phyloP scores from a whole-genome alignment of 1,284 basidiomycete species.

The Fomitopsis betulina region DNA sequence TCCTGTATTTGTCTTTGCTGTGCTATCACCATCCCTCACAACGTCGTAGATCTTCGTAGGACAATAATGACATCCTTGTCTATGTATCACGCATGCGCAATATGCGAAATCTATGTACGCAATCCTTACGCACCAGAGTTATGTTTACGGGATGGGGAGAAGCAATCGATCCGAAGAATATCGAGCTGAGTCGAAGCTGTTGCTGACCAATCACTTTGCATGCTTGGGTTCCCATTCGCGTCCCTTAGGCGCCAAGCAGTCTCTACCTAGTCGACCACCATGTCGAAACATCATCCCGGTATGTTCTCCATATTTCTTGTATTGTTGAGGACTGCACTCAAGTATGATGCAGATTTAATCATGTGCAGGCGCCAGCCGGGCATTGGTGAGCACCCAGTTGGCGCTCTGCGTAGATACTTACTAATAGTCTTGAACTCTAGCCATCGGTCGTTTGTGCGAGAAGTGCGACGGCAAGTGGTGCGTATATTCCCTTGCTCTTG shows the following conservation, averaged over 20 bases:
- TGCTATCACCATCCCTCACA: slow-evolving; percentile 3
- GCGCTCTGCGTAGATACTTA: background rate
- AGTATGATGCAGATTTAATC: slow-evolving; percentile 67
- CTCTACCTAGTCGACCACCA: slow-evolving; percentile 30
- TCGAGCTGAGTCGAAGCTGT: background rate
- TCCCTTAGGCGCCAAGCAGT: background rate
- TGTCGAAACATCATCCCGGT: slow-evolving; percentile 95
- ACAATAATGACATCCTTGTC: background rate
- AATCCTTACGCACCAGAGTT: background rate
- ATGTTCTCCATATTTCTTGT: slow-evolving; percentile 17
- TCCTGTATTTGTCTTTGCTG: slow-evolving; percentile 7
- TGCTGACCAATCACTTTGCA: background rate
- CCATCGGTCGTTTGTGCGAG: slow-evolving; percentile 96
- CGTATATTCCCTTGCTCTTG: slow-evolving; percentile 21
- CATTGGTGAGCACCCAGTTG: slow-evolving; percentile 60
- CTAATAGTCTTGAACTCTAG: slow-evolving; percentile 33
- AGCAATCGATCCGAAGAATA: background rate
- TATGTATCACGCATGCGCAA: background rate
- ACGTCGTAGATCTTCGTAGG: background rate
- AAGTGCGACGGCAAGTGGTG: slow-evolving; percentile 99
- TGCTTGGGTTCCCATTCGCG: background rate
- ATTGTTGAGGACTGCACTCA: background rate
- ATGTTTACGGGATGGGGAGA: background rate
- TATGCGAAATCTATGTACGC: background rate
- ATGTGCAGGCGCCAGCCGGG: slow-evolving; percentile 97